Percentiles rank a stretch among this genome's conserved stretches.
These are phyloP conservation scores for Herpotrichia juniperi DNA, from an alignment of 2,329 filamentous ascomycete species.

Conservation along the genomic window DNA sequence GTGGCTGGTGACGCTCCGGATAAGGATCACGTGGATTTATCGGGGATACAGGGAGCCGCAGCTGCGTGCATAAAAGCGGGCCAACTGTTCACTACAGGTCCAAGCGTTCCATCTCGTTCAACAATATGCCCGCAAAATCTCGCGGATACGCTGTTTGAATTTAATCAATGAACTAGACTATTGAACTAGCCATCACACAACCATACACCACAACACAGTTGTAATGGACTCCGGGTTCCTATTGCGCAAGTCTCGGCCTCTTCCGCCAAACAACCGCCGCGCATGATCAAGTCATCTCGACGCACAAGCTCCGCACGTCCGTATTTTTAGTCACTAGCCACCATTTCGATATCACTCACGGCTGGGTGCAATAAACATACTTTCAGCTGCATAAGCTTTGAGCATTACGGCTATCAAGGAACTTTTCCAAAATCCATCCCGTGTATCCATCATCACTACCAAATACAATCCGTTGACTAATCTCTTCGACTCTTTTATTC, in stretches of 20 bases:
- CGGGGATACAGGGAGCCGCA: neutral
- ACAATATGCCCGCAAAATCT: neutral
- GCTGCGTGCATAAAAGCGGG: constrained; percentile 1
- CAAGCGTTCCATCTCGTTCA: constrained; percentile 17
- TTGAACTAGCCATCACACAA: too few relatives aligned
- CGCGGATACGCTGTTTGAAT: neutral
- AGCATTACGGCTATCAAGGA: neutral
- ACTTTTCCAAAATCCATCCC: neutral
- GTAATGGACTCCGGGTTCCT: neutral
- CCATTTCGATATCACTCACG: neutral
- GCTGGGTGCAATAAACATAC: neutral
- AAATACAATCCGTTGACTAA: too few relatives aligned
- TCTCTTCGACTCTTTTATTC: too few relatives aligned
- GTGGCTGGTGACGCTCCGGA: constrained; percentile 33
- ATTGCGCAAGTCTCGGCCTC: neutral
- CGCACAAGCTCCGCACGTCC: neutral
- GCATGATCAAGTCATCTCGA: constrained; percentile 8
- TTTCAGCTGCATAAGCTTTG: neutral
- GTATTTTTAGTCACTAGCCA: too few relatives aligned
- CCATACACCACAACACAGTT: too few relatives aligned
- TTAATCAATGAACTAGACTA: too few relatives aligned
- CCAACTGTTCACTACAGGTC: too few relatives aligned
- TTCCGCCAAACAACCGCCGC: neutral
- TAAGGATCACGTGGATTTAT: constrained; percentile 12
- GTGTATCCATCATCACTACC: neutral